Evolutionary conservation across 805 yeast species (phyloP).

Genomic region (Jamesozyma hellenica): DNA sequence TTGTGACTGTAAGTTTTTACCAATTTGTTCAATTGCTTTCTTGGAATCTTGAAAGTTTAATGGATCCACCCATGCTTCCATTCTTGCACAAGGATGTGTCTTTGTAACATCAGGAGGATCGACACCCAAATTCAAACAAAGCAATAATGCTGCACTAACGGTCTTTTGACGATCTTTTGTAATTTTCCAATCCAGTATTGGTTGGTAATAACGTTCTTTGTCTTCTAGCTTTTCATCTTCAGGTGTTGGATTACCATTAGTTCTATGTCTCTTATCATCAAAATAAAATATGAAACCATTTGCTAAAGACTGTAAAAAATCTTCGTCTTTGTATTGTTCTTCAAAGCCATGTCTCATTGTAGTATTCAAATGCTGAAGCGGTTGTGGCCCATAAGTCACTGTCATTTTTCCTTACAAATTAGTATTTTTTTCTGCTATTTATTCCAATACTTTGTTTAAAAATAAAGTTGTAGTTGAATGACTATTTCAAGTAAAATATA

Average conservation of each 20-base stretch:
- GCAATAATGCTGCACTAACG: conserved; percentile 80
- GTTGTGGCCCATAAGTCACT: conserved; percentile 27
- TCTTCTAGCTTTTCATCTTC: conserved; percentile 41
- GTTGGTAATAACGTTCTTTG: conserved; percentile 45
- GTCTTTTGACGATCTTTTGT: conserved; percentile 88
- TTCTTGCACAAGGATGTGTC: conserved; percentile 84
- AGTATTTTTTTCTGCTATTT: too few species aligned
- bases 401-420: conserved; percentile 13
- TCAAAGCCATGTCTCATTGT: conserved; percentile 63
- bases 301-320: conserved; percentile 45
- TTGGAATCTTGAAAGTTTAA: conserved; percentile 69
- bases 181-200: conserved; percentile 81
- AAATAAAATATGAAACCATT: conserved; percentile 71
- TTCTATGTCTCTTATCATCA: conserved; percentile 85
- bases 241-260: conserved; percentile 73
- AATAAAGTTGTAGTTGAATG: too few species aligned
- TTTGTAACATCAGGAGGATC: conserved; percentile 95
- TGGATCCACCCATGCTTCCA: conserved; percentile 93
- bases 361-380: conserved; percentile 41
- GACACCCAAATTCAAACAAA: conserved; percentile 87
- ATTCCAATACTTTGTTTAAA: too few species aligned
- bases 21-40: conserved; percentile 84
- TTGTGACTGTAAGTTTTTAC: conserved; percentile 76
- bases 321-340: conserved; percentile 40
- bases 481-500: too few species aligned